Evolutionary conservation across 129 eudicot genomes (phyloP).

Genomic region (Flaveria linearis): DNA sequence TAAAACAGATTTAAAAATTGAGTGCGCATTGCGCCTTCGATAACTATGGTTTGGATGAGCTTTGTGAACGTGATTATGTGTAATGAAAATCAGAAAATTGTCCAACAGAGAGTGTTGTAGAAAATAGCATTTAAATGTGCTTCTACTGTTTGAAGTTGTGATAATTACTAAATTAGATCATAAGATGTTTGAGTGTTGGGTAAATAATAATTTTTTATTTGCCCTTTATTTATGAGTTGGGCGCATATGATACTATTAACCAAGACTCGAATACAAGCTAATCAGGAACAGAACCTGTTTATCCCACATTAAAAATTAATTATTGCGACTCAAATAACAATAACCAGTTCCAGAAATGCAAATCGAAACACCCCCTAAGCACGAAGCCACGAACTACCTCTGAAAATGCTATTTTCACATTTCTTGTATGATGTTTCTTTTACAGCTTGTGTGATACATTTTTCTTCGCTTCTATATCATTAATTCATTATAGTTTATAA

Average conservation of each 20-base stretch:
- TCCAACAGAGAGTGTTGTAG: not conserved
- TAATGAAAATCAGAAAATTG: not conserved
- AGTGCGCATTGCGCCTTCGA: no score
- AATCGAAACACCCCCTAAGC: not conserved
- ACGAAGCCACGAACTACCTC: no score
- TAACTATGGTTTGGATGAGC: not conserved
- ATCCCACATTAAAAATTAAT: no score
- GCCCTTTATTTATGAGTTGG: no score
- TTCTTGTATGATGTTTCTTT: not conserved
- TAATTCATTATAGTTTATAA: not conserved
- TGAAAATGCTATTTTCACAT: no score
- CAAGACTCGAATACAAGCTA: no score
- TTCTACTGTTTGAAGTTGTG: not conserved
- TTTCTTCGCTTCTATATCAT: not conserved
- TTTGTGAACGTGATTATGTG: not conserved
- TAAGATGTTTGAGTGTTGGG: not conserved
- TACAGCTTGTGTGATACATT: not conserved
- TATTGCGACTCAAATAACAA: not conserved
- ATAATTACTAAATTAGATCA: not conserved
- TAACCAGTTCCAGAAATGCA: not conserved
- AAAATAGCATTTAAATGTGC: not conserved
- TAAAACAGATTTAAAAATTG: no score
- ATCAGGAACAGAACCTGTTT: no score
- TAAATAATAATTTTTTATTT: no score
- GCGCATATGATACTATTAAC: no score